Evolutionary conservation across 768 basidiomycete genomes (phyloP), one percentile per base, ranked within the genome.

Genomic region (Rhizopogon sp.): DNA sequence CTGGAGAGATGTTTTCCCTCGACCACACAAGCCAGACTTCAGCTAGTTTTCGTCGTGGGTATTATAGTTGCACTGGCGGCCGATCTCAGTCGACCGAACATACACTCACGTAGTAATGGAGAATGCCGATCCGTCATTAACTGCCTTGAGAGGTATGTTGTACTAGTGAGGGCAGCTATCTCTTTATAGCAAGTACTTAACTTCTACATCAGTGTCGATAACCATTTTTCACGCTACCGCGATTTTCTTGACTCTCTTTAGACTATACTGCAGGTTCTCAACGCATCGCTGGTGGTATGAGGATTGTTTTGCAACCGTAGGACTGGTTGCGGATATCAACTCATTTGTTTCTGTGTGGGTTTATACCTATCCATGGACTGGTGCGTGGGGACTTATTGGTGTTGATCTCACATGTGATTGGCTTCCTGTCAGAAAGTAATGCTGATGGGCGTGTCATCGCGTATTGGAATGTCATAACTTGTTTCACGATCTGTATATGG

Each of bases 401-500:
- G 20, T 11, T 41, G 11, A 41, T 41, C 16, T 20, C 41, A 41
- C 41, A 41, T 41, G 17, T 20, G 10, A 20, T 3, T 10, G 17
- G 41, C 17, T 11, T 20, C 41, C 9, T 3, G 41, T 41, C 17
- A 40, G 16, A 41, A 10, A 41, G 17, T 10, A n/a, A 17, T 43
- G 39, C 17, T 4, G 35, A 17, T 6, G 43, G 20, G 14, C 56
- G 44, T 10, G 41, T 53, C 25, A 52, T 53, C n/a, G 50, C 55
- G 13, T 44, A 56, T 47, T 52, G 51, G 52, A 35, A 41, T 33
- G 6, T 40, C 20, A 46, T 56, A 0, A 17, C 28, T 40, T 25
- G 40, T 14, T 41, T 57, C 17, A 53, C 44, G 2, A 29, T 43
- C 20, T 53, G 51, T 29, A 44, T 53, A 35, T 56, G 56, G 56